Evolutionary conservation across 73 alveolate species (phyloP), one percentile per base, ranked within the genome.

Genomic region (Paramecium caudatum): DNA sequence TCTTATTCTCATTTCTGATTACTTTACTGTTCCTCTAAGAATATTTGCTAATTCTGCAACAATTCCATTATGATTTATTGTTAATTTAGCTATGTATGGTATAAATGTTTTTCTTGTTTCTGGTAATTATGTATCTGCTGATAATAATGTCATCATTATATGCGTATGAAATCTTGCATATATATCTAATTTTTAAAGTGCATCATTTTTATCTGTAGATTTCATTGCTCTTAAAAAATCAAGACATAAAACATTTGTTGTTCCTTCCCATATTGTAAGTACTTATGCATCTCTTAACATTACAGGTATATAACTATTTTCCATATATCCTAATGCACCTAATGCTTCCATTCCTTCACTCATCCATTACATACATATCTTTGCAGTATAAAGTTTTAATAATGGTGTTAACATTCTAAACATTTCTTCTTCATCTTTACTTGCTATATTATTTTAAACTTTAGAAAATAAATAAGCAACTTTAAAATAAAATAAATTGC

Each of bases 291-390:
- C 98, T 93, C 99, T 91, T 41, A 95, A 87, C 21, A 94, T 48
- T 37, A 45, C 19, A 8, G 99, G 98, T 1, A 96, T 30, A 45
- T 90, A 17, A 12, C 98, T 90, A 50, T 95, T 94, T 49, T 96
- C 98, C 95, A 96, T 84, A 70, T 95, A 96, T 12, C 98, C 99
- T 5, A 95, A 45, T 8, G 97, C 99, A 47, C 98, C 98, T 65
- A 94, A 88, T 81, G 90, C 78, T 84, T 96, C 99, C 0, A 96
- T 68, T 3, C 98, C 98, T 82, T 96, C 98, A 46, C 94, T 85
- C 45, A 85, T 81, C 12, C 93, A 82, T 45, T 68, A 61, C 16
- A 95, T 86, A 15, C 92, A 48, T 21, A 91, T 96, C 37, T 95
- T 96, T 4, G 97, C 99, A 36, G 98, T 96, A 86, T 92, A 95